Evolutionary conservation across 2,329 filamentous ascomycete genomes (phyloP).

Genomic region (Beauveria varroae): DNA sequence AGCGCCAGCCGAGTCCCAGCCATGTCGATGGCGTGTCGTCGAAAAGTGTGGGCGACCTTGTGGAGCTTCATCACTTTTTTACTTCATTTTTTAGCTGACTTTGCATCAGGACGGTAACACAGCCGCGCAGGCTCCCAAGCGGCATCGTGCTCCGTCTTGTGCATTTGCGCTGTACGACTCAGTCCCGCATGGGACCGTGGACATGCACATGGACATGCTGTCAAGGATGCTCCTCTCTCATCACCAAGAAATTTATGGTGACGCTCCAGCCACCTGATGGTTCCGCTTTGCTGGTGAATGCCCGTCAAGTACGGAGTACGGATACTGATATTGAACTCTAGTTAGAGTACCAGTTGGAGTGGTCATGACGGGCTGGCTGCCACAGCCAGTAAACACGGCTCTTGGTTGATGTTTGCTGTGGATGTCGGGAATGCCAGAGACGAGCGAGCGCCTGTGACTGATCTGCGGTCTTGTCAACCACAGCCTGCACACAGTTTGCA

Average conservation of each 20-base stretch:
- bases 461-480: neutral
- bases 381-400: neutral
- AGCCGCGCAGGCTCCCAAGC: neutral
- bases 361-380: neutral
- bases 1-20: conserved; percentile 7
- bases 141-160: neutral
- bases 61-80: conserved; percentile 3
- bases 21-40: conserved; percentile 6
- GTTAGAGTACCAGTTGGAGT: neutral
- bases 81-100: neutral
- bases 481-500: neutral
- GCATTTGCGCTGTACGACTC: neutral
- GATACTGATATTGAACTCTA: neutral
- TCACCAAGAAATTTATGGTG: neutral
- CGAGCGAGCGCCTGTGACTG: neutral
- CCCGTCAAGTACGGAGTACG: no score
- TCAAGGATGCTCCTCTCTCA: neutral
- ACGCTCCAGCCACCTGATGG: neutral
- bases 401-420: neutral
- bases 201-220: neutral
- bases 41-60: conserved; percentile 6
- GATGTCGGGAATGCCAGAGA: neutral
- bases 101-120: conserved; percentile 1
- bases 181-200: conserved; percentile 1
- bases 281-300: neutral